Evolutionary conservation across 345 rosid genomes (phyloP).

Genomic region (Noccaea bulbosa): DNA sequence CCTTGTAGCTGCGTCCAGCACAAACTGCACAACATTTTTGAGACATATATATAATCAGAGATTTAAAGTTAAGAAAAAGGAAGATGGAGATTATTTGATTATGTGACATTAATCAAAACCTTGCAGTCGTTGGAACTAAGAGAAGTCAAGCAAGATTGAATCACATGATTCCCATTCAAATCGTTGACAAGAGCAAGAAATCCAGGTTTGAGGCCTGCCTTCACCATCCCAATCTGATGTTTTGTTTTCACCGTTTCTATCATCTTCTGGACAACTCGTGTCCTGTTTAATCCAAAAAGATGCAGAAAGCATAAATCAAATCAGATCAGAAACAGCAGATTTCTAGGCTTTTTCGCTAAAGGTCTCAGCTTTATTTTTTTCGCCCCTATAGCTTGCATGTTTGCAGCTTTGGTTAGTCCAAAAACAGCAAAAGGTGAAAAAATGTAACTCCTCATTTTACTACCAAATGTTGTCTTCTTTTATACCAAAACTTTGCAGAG

Average conservation of each 20-base stretch:
- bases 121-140: constrained; percentile 58
- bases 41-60: neutral
- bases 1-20: constrained; percentile 65
- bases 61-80: constrained; percentile 5
- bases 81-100: neutral
- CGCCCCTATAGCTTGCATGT: neutral
- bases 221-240: constrained; percentile 57
- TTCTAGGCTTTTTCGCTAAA: constrained; percentile 18
- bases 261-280: constrained; percentile 80
- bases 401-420: constrained; percentile 27
- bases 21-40: constrained; percentile 48
- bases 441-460: neutral
- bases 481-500: constrained; percentile 1
- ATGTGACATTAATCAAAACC: constrained; percentile 48
- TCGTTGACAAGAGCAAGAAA: constrained; percentile 68
- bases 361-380: constrained; percentile 19
- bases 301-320: constrained; percentile 3
- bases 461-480: constrained; percentile 34
- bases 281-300: constrained; percentile 48
- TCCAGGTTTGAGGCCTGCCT: constrained; percentile 61
- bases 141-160: constrained; percentile 70
- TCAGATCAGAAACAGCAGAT: neutral
- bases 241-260: constrained; percentile 64
- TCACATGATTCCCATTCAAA: constrained; percentile 80
- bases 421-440: constrained; percentile 29